Percentiles rank a stretch among this genome's conserved stretches.
These are phyloP conservation scores for Tuber borchii DNA, from an alignment of 495 filamentous ascomycete genomes.

Conservation along the genomic window DNA sequence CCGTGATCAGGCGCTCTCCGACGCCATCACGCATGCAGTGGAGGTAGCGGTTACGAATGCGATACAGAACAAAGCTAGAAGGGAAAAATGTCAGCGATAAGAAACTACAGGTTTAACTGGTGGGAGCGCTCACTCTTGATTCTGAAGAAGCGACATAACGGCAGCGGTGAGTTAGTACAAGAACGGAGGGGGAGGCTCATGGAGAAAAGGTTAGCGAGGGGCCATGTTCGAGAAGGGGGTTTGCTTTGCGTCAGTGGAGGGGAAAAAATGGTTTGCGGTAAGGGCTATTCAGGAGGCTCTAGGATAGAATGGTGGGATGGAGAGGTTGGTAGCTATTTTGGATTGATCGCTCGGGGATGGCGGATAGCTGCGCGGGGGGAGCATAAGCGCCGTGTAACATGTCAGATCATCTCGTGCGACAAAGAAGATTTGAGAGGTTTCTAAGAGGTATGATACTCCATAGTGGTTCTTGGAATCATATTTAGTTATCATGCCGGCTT, in stretches of 20 bases:
- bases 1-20: constrained; percentile 83
- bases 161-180: not conserved
- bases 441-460: not conserved
- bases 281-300: not conserved
- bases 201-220: not conserved
- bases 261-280: not conserved
- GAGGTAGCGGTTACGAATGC: constrained; percentile 82
- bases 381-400: not conserved
- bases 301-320: not conserved
- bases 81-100: not conserved
- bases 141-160: constrained; percentile 82
- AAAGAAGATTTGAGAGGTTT: not conserved
- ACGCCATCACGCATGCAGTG: constrained; percentile 84
- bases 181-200: not conserved
- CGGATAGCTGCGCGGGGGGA: not conserved
- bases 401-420: not conserved
- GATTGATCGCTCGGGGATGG: not conserved
- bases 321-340: not conserved
- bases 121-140: constrained; percentile 73
- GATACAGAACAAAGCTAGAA: constrained; percentile 77
- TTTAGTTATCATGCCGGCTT: not conserved
- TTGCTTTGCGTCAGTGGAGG: not conserved
- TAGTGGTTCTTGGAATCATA: not conserved
- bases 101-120: constrained; percentile 13
- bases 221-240: not conserved